These are phyloP conservation scores for Chamaenerion angustifolium DNA, from an alignment of 345 rosid species.

Conservation along the genomic window DNA sequence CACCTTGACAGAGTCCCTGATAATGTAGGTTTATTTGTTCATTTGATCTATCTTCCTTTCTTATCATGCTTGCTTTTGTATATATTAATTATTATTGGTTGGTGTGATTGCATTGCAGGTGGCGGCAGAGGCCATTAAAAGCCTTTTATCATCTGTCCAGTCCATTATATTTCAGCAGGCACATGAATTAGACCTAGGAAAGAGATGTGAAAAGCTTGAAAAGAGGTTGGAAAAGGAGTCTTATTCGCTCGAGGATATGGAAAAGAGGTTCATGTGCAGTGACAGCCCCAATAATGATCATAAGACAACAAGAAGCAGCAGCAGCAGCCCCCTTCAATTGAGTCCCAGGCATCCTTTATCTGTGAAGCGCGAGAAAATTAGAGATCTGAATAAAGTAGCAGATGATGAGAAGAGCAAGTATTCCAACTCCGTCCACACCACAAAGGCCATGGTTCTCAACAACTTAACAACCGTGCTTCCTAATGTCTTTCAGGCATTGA, in stretches of 20 bases:
- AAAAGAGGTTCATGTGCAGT: slow-evolving; percentile 36
- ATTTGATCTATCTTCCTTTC: too few species aligned
- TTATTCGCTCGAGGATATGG: slow-evolving; percentile 38
- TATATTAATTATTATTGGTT: not conserved
- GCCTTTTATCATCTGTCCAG: slow-evolving; percentile 44
- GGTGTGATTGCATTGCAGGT: slow-evolving; percentile 20
- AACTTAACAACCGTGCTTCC: slow-evolving; percentile 72
- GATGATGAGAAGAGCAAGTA: slow-evolving; percentile 45
- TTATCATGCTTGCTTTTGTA: too few species aligned
- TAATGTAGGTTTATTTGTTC: slow-evolving; percentile 24
- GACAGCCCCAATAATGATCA: slow-evolving; percentile 16
- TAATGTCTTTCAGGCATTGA: slow-evolving; percentile 50
- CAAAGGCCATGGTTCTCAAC: slow-evolving; percentile 48
- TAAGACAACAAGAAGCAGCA: too few species aligned
- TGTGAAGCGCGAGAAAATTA: slow-evolving; percentile 46
- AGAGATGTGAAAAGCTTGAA: slow-evolving; percentile 11
- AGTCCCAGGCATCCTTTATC: slow-evolving; percentile 62
- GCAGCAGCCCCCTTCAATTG: slow-evolving; percentile 11
- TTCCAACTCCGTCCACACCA: slow-evolving; percentile 31
- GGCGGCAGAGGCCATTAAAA: slow-evolving; percentile 55
- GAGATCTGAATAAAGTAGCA: slow-evolving; percentile 36
- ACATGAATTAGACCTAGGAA: slow-evolving; percentile 42
- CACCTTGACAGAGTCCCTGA: slow-evolving; percentile 56
- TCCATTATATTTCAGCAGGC: slow-evolving; percentile 44
- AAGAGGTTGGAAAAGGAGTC: slow-evolving; percentile 46